Base-by-base conservation (phyloP, 179 eudicot species). In the Silene noctiflora region DNA sequence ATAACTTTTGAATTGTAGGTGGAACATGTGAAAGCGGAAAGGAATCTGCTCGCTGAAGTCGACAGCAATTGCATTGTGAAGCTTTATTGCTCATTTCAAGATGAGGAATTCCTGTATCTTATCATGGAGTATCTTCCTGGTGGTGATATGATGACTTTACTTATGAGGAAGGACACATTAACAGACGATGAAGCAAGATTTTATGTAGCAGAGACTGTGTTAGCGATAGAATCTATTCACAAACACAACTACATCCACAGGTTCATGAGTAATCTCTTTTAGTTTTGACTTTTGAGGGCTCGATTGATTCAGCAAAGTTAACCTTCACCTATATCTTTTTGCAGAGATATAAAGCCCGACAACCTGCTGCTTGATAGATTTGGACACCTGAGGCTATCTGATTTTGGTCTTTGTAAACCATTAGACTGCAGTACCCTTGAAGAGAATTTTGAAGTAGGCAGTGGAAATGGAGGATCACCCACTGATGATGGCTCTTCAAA, bases 111-210 rank as follows among this genome's bases (percentile, higher is more conserved):
- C 83, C 76, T 94, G 66, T 94, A 94, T 82, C 96, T 94, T 71
- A 89, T 91, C 67, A 94, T 94, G 98, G 98, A 94, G 81, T 94
- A 94, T 87, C 88, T 94, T 68, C 97, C 98, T 74, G 98, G 98
- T 75, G 98, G 98, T 78, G 98, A 94, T 84, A 88, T 94, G 93
- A 94, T 94, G 98, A 94, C 98, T 14, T 81, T 94, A 79, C 91
- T 94, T 72, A 94, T 94, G 98, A 89, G 98, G 82, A 94, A 94
- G 83, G 98, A 94, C 77, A 91, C 89, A 46, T 84, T 94, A 76
- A 90, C 93, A 55, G 97, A 91, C 72, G 89, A 94, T 73, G 97
- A 91, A 78, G 87, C 96, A 55, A 86, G 88, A 82, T 94, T 94
- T 88, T 94, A 94, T 77, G 85, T 91, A 70, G 97, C 93, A 7